Percentiles rank a stretch among this genome's conserved stretches.
These are phyloP conservation scores for Ocimum tenuiflorum DNA, from an alignment of 257 asterid species.

Conservation along the genomic window DNA sequence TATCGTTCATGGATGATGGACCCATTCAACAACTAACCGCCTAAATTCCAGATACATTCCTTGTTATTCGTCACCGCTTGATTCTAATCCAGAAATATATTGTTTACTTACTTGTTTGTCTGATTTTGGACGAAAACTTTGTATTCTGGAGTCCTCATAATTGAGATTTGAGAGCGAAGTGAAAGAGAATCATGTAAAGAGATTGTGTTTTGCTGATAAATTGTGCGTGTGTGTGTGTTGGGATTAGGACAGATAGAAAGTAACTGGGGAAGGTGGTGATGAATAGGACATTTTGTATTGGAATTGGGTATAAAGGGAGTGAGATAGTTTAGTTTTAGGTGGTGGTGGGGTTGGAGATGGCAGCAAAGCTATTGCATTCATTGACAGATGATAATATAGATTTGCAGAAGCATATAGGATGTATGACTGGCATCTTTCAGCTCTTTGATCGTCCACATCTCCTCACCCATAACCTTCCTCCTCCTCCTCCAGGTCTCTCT, in stretches of 20 bases:
- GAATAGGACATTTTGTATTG: neutral
- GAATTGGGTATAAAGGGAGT: neutral
- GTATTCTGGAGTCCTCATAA: too few relatives aligned
- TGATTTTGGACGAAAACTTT: too few relatives aligned
- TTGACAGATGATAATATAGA: constrained; percentile 76
- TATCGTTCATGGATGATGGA: constrained; percentile 25
- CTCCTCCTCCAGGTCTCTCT: constrained; percentile 23
- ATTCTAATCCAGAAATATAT: too few relatives aligned
- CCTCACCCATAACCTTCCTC: constrained; percentile 37
- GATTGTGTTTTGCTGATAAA: too few relatives aligned
- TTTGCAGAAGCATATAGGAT: constrained; percentile 82
- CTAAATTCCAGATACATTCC: neutral
- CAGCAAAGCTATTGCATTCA: constrained; percentile 75
- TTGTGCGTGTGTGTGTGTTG: too few relatives aligned
- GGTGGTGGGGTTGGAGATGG: constrained; percentile 30
- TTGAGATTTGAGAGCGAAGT: too few relatives aligned
- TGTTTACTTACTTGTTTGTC: too few relatives aligned
- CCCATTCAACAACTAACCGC: constrained; percentile 22
- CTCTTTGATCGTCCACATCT: constrained; percentile 66
- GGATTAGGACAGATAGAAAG: neutral
- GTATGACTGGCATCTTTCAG: constrained; percentile 86
- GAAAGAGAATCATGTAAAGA: too few relatives aligned
- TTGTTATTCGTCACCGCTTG: too few relatives aligned
- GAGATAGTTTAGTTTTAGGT: constrained; percentile 4
- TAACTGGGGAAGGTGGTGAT: neutral